Conservation (phyloP, 768 basidiomycete species). For the Leccinum obscurum region DNA sequence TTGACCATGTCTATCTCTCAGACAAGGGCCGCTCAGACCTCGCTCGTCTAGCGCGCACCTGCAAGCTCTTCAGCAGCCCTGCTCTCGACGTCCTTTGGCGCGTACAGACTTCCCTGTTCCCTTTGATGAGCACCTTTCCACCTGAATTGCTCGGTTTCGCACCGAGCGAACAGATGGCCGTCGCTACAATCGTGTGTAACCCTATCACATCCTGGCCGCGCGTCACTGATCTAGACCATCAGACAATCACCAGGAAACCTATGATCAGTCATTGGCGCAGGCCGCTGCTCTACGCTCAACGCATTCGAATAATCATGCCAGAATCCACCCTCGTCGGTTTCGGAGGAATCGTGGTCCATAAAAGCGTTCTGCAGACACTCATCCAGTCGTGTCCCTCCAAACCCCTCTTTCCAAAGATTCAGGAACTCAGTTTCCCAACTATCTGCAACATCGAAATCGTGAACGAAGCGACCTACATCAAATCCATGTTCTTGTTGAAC, state of each 20-base stretch:
- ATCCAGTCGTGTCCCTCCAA: conserved; percentile 22
- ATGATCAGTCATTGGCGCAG: conserved; percentile 19
- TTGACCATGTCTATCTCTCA: conserved; percentile 18
- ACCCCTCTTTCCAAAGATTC: conserved; percentile 24
- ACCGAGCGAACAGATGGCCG: conserved; percentile 15
- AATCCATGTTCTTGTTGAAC: conserved; percentile 14
- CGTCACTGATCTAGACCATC: neutral
- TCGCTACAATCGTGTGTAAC: conserved; percentile 18
- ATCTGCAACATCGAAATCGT: conserved; percentile 23
- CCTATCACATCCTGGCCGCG: neutral
- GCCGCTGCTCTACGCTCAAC: conserved; percentile 21
- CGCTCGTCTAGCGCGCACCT: conserved; percentile 15
- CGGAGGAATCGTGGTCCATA: conserved; percentile 15
- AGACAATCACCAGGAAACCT: conserved; percentile 19
- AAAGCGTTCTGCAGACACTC: conserved; percentile 19
- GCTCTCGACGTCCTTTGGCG: conserved; percentile 27
- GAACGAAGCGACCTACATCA: conserved; percentile 13
- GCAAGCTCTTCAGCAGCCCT: conserved; percentile 17
- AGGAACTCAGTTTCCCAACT: conserved; percentile 18
- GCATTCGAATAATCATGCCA: conserved; percentile 15
- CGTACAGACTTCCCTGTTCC: conserved; percentile 19
- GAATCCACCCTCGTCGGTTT: conserved; percentile 7
- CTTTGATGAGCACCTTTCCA: conserved; percentile 19
- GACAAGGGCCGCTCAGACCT: conserved; percentile 13
- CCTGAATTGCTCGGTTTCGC: conserved; percentile 18